Evolutionary conservation across 768 basidiomycete genomes (phyloP).

Genomic region (Trametes elegans): DNA sequence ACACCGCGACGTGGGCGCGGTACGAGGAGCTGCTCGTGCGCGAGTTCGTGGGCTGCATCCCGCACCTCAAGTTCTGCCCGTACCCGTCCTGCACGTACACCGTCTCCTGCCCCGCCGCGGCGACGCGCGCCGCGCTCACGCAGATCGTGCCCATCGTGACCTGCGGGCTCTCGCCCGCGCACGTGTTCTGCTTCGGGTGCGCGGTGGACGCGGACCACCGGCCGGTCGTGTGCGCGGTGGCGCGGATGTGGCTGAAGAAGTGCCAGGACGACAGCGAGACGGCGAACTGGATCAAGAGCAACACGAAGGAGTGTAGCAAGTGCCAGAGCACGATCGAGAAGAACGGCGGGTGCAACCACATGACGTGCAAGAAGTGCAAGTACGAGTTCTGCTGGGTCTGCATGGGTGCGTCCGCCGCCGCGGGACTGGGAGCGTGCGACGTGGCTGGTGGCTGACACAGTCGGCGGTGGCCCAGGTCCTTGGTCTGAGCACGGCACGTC

Average conservation of each 20-base stretch:
- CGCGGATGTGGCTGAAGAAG: slow-evolving; percentile 94
- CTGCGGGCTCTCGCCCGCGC: slow-evolving; percentile 66
- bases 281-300: slow-evolving; percentile 99
- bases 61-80: slow-evolving; percentile 90
- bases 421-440: not conserved
- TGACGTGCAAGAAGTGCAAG: slow-evolving; percentile 99
- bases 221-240: slow-evolving; percentile 85
- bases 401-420: slow-evolving; percentile 62
- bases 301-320: slow-evolving; percentile 96
- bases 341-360: slow-evolving; percentile 99
- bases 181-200: slow-evolving; percentile 96
- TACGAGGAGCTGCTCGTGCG: slow-evolving; percentile 88
- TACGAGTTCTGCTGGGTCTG: slow-evolving; percentile 99
- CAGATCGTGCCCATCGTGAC: slow-evolving; percentile 85
- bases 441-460: not conserved
- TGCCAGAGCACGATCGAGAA: slow-evolving; percentile 99
- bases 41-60: slow-evolving; percentile 84
- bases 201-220: slow-evolving; percentile 85
- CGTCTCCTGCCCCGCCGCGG: slow-evolving; percentile 84
- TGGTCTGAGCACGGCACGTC: slow-evolving; percentile 97
- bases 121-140: slow-evolving; percentile 69
- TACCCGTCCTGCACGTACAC: slow-evolving; percentile 93
- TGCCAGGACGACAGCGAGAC: slow-evolving; percentile 98
- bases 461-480: slow-evolving; percentile 65
- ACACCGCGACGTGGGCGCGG: slow-evolving; percentile 54